Conservation (phyloP, 768 basidiomycete species). For the Multifurca ochricompacta region DNA sequence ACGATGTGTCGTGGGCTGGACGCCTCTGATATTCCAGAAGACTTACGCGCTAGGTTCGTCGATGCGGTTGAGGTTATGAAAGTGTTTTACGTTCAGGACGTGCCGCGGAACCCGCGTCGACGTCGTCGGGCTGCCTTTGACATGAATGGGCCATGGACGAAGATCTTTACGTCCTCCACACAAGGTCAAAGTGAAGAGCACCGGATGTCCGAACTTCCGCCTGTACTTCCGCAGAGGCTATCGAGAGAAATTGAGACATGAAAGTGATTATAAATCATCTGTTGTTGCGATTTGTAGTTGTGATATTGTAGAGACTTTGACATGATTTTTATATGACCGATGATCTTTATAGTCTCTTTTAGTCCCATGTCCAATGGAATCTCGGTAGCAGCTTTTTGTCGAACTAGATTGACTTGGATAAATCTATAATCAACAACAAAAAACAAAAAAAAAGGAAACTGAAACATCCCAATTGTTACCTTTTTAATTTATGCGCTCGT, state of each 20-base stretch:
- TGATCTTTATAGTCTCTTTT: no score
- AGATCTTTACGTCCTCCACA: neutral
- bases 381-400: no score
- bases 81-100: neutral
- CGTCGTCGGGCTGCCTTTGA: neutral
- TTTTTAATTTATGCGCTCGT: no score
- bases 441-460: no score
- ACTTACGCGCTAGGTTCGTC: conserved; percentile 1
- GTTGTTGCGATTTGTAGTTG: no score
- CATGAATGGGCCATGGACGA: neutral
- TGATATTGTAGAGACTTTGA: no score
- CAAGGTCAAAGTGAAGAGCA: neutral
- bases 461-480: no score
- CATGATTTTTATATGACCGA: no score
- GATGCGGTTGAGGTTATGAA: neutral
- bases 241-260: neutral
- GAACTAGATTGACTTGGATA: no score
- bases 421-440: no score
- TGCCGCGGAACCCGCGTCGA: neutral
- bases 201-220: neutral
- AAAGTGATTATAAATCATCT: no score
- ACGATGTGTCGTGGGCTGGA: conserved; percentile 2
- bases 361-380: no score
- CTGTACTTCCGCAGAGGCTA: neutral
- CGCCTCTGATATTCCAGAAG: neutral